Conservation (phyloP, 768 basidiomycete genomes). For the Amanita thiersii region DNA sequence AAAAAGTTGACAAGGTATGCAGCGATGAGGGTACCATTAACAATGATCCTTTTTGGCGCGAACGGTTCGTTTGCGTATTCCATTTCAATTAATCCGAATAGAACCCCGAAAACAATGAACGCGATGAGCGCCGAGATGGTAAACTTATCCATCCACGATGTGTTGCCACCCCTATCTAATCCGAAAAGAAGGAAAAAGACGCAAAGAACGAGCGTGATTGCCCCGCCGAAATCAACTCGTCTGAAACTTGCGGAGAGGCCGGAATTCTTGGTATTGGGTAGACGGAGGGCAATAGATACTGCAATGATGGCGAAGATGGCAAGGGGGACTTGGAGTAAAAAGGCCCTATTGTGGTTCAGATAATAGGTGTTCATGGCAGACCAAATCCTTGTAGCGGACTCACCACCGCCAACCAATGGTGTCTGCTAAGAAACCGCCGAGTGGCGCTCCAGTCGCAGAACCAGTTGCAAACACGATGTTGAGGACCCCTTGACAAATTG, state of each 20-base stretch:
- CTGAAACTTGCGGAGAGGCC: conserved; percentile 44
- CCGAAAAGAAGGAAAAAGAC: conserved; percentile 51
- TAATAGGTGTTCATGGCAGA: not conserved
- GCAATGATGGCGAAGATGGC: conserved; percentile 43
- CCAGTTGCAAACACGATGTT: conserved; percentile 56
- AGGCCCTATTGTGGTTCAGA: conserved; percentile 30
- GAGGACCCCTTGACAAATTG: conserved; percentile 31
- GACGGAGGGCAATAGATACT: conserved; percentile 46
- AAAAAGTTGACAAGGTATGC: conserved; percentile 57
- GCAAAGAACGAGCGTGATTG: conserved; percentile 43
- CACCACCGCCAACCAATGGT: conserved; percentile 64
- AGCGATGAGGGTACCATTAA: conserved; percentile 39
- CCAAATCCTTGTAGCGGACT: not conserved
- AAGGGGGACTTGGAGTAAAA: conserved; percentile 53
- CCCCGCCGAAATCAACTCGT: conserved; percentile 58
- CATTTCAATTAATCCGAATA: conserved; percentile 41
- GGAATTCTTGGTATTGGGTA: conserved; percentile 33
- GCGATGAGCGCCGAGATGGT: conserved; percentile 28
- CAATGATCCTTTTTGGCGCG: conserved; percentile 46
- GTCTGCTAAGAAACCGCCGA: conserved; percentile 57
- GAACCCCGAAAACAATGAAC: conserved; percentile 23
- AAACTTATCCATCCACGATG: conserved; percentile 33
- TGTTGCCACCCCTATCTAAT: conserved; percentile 45
- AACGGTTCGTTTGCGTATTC: conserved; percentile 50
- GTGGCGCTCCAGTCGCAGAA: conserved; percentile 50